These are phyloP conservation scores for Rhizodiscina lignyota DNA, from an alignment of 495 filamentous ascomycete species.

Conservation along the genomic window DNA sequence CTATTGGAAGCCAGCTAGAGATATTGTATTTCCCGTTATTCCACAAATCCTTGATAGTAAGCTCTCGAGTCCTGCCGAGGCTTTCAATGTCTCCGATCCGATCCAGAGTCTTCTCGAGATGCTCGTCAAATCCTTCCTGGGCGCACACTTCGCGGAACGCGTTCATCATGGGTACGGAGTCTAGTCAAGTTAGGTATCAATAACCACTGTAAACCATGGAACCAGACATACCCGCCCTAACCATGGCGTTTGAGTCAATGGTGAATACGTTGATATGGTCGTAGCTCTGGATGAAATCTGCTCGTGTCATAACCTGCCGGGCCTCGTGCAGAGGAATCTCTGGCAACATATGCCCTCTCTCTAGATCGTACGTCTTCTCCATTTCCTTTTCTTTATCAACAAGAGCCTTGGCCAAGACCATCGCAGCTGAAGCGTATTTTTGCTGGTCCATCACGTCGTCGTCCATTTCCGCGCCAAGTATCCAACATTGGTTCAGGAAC, in stretches of 20 bases:
- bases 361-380: slow-evolving; percentile 40
- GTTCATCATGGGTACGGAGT: slow-evolving; percentile 88
- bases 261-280: slow-evolving; percentile 93
- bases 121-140: slow-evolving; percentile 57
- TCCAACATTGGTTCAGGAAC: slow-evolving; percentile 69
- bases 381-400: slow-evolving; percentile 64
- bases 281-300: slow-evolving; percentile 84
- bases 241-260: slow-evolving; percentile 73
- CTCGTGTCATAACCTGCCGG: slow-evolving; percentile 82
- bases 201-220: too few relatives aligned
- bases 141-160: slow-evolving; percentile 73
- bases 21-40: slow-evolving; percentile 67
- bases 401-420: slow-evolving; percentile 81
- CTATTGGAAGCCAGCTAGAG: slow-evolving; percentile 33
- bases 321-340: slow-evolving; percentile 70
- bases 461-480: slow-evolving; percentile 84
- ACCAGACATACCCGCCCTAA: too few relatives aligned
- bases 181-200: slow-evolving; percentile 17
- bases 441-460: slow-evolving; percentile 99
- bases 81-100: slow-evolving; percentile 84
- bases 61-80: slow-evolving; percentile 75
- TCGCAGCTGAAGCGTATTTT: slow-evolving; percentile 84
- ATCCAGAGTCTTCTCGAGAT: slow-evolving; percentile 65
- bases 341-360: slow-evolving; percentile 61
- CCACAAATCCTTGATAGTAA: slow-evolving; percentile 75